Base-by-base conservation (phyloP, 768 basidiomycete genomes). In the Mycena sanguinolenta region DNA sequence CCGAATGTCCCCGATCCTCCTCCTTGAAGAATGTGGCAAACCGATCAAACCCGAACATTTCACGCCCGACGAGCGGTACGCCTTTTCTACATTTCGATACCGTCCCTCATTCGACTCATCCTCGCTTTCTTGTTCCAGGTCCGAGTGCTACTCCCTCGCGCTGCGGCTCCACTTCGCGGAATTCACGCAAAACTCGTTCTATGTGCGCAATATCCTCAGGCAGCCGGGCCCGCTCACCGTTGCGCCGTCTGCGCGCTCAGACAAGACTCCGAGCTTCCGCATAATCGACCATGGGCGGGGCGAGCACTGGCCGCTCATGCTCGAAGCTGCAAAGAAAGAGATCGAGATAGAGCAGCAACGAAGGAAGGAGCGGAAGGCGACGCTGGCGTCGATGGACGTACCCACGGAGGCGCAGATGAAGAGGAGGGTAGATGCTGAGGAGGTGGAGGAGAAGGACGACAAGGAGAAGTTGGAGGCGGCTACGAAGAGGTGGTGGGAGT, bases 271-370 rank as follows among this genome's bases (percentile, higher is more conserved):
- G n/a, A 79, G 77, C 65, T 88, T 85, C 74, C 81, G 86, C 27
- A 67, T 88, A 70, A 86, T 88, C 59, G 87, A 88, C 71, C 87
- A 87, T 55, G 87, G 87, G 19, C 78, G 86, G 5, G 72, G 67
- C 36, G 72, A 73, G 64, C 25, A 60, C 42, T 70, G 50, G 69
- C 63, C 30, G 58, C 39, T 60, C 23, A 3, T 60, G 7, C 63
- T 60, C 19, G 58, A 21, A 2, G 52, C 62, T 9, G 62, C 39
- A 12, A 27, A 63, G 55, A 19, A 49, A 38, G 9, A 39, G 17
- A 69, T 63, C 25, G 49, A 5, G 46, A 13, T 21, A 7, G 54
- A 44, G 14, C 60, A 60, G 46, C 16, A n/a, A n/a, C n/a, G 32
- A 17, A 32, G 38, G n/a, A 21, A 30, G 28, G 12, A 50, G 23